Base-by-base conservation (phyloP, 225 moss, liverwort and hornwort species). In the Ulota crispa region DNA sequence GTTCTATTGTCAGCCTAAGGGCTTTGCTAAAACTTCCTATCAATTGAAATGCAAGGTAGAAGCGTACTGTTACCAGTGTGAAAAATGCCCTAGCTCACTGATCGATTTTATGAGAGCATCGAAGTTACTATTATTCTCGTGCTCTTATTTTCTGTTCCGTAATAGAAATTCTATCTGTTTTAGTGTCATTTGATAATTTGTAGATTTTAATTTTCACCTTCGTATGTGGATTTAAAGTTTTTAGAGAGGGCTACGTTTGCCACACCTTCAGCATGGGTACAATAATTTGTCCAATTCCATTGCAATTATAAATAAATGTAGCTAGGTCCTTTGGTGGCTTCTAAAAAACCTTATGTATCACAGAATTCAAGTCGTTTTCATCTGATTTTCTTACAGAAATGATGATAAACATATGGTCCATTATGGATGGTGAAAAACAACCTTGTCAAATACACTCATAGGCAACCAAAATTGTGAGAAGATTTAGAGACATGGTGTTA, bases 1-100 rank as follows among this genome's bases (percentile, higher is more conserved):
- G 69, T 52, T 80, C 60, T 63, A 4, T 62, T 84, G 63, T 87
- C 64, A 76, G 82, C 53, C 32, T 36, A 23, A 60, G 67, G 74
- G 67, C 75, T 78, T 45, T 60, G 59, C 52, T 56, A 56, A 39
- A 16, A 57, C 56, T 47, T 80, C 27, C 9, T 59, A 80, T 34
- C 65, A 78, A 23, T 26, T 50, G 59, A 65, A 78, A 36, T 36
- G 14, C 3, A 62, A 74, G 72, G 45, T 72, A 41, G 76, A 69
- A 78, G 66, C 47, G 76, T 64, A 60, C 68, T 55, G 55, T 64
- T 27, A 30, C 30, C 26, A n/a, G 27, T 34, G 70, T 45, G 66
- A 68, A 71, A 64, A 63, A 45, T 28, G 64, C 21, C 64, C 31
- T 56, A 54, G 23, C 57, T 76, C 61, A 50, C 68, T 27, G 13